Evolutionary conservation across 208 protist species (phyloP).

Genomic region (Porcisia hertigi): DNA sequence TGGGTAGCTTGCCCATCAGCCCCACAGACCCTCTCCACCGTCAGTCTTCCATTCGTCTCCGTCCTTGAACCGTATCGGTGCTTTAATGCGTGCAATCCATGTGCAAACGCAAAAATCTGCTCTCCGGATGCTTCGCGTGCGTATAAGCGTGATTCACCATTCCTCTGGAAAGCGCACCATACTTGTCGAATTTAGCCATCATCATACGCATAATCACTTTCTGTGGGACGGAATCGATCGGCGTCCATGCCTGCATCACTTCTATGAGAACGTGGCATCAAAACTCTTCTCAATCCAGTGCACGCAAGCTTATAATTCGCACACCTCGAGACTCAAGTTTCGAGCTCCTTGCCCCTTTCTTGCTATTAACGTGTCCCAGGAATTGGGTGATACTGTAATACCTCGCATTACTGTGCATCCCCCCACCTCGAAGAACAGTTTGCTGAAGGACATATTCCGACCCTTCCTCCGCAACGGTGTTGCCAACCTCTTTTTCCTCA

Average conservation of each 20-base stretch:
- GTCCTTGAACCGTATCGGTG: too few species aligned
- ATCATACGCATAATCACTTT: not conserved
- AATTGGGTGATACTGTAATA: too few species aligned
- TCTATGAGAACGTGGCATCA: not conserved
- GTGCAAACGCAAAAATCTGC: not conserved
- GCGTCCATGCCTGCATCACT: not conserved
- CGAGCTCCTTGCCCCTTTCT: not conserved
- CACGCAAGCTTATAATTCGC: not conserved
- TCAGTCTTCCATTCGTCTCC: too few species aligned
- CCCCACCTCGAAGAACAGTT: too few species aligned
- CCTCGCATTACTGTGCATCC: too few species aligned
- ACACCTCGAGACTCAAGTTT: not conserved
- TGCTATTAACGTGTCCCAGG: not conserved
- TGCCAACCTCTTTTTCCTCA: too few species aligned
- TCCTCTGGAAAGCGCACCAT: not conserved
- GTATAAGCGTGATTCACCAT: not conserved
- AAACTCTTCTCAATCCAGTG: not conserved
- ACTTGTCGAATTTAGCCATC: not conserved
- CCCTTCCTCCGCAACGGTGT: too few species aligned
- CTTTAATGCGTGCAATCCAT: too few species aligned
- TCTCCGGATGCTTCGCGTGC: not conserved
- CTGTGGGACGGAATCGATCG: not conserved
- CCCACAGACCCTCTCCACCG: too few species aligned
- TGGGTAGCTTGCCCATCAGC: too few species aligned
- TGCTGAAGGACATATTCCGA: too few species aligned